Base-by-base conservation (phyloP, 257 asterid genomes). In the Forsythia viridissima region DNA sequence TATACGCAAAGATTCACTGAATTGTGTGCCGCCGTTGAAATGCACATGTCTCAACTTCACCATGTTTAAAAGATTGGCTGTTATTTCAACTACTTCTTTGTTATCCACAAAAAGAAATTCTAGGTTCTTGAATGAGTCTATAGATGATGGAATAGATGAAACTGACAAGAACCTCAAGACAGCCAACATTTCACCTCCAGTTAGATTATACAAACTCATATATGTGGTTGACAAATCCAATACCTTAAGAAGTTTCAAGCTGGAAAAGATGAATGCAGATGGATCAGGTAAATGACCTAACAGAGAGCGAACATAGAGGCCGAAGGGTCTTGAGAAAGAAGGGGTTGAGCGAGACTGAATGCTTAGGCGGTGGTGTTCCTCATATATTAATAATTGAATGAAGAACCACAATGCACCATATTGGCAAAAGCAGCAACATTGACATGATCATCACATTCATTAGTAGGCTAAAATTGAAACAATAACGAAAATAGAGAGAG, bases 221-320 rank as follows among this genome's bases (percentile, higher is more conserved):
- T 52, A 4, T 18, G 6, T 38, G n/a, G 37, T 13, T 39, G 36
- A 0, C 63, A 77, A 11, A 16, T 36, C 2, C 73, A 77, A 37
- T 20, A 57, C 82, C 51, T 39, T 66, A 41, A 82, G 79, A 51
- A 38, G 80, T 52, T 41, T 73, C 48, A 70, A 57, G 30, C 24
- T 69, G 8, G 4, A 24, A 30, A 48, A 30, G 69, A 69, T 37
- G 44, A 2, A 1, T 0, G 16, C 16, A 1, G 21, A 15, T 4
- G 11, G 8, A 13, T 40, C 5, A 1, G 3, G 15, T 51, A 1
- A 8, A 38, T 34, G n/a, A 5, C 36, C 72, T 6, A 42, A 42
- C 71, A 74, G 18, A 76, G 79, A 66, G 72, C 3, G 63, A 6
- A 39, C 16, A 16, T 40, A 77, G 9, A 40, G 42, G 65, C 52